Conservation (phyloP, 139 green algal species). For the Coelastrella sp. region DNA sequence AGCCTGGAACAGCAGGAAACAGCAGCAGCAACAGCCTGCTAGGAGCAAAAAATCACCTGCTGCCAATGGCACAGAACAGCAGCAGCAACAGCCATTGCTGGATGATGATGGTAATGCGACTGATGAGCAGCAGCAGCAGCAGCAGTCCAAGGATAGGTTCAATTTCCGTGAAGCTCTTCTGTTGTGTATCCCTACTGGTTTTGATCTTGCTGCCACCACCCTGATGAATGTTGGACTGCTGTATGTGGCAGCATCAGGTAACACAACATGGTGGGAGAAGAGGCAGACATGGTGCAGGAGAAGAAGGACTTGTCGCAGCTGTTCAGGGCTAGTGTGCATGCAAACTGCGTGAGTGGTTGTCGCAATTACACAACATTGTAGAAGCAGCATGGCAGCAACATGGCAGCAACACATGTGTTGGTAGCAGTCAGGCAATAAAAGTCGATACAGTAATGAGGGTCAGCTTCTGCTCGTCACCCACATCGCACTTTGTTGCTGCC, state of each 20-base stretch:
- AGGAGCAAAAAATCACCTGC: background rate
- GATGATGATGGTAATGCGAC: background rate
- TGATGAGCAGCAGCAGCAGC: conserved; percentile 20
- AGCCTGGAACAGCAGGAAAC: conserved; percentile 1
- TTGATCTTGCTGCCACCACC: conserved; percentile 71
- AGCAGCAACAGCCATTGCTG: background rate
- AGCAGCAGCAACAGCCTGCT: background rate
- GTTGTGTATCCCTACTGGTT: conserved; percentile 71
- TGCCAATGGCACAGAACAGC: background rate
- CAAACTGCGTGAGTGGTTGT: no score
- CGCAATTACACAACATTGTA: no score
- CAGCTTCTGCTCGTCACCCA: no score
- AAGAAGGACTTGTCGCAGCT: no score
- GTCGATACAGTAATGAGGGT: no score
- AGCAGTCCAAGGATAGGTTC: background rate
- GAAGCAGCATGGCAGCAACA: no score
- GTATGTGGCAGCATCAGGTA: conserved; percentile 71
- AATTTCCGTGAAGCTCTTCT: conserved; percentile 59
- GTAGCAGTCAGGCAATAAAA: no score
- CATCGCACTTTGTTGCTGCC: conserved; percentile 3
- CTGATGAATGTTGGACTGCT: conserved; percentile 85
- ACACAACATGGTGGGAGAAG: conserved; percentile 10
- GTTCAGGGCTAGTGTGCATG: no score
- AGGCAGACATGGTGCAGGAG: no score
- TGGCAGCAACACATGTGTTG: no score